Base-by-base conservation (phyloP, 2,329 filamentous ascomycete species). In the Penicillium sp. region DNA sequence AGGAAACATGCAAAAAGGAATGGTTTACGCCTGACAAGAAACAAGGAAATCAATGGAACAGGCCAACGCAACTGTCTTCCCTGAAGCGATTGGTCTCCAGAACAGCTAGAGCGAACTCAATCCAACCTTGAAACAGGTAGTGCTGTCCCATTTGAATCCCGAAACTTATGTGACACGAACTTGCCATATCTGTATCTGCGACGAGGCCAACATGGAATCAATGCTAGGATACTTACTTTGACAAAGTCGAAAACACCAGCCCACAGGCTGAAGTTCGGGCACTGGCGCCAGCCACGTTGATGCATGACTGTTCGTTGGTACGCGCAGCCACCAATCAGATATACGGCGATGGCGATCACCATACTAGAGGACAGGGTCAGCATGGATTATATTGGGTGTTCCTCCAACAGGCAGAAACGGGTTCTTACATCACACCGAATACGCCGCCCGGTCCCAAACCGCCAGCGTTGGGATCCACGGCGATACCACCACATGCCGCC, bases 301-400 rank as follows among this genome's bases (percentile, higher is more conserved):
- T 98, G 88, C 71, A 90, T 85, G 51, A 98, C 90, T 29, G 88
- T 94, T 52, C 93, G 82, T 70, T 96, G 91, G 75, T 97, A 98
- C 55, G 95, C 89, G 60, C 95, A 86, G 63, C 93, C 93, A 59
- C 93, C 93, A 33, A 94, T 79, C 48, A 95, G 75, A 70, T 98
- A 98, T 21, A 93, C 93, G 9, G 91, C 72, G 33, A 96, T 77
- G 9, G 90, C 87, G 45, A 85, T 83, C 35, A 80, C 62, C n/a
- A 72, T 73, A 54, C 74, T 76, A 51, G 12, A 53, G 17, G 7
- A 44, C 2, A 48, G 10, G 33, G 45, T 66, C 51, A 66, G 56
- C 46, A 47, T 45, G 22, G 9, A 24, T 33, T 31, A 26, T 8
- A 22, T 10, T 8, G 32, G n/a, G 7, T n/a, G 24, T 13, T 35